Evolutionary conservation across 768 basidiomycete species (phyloP).

Genomic region (Lactifluus rugatus): DNA sequence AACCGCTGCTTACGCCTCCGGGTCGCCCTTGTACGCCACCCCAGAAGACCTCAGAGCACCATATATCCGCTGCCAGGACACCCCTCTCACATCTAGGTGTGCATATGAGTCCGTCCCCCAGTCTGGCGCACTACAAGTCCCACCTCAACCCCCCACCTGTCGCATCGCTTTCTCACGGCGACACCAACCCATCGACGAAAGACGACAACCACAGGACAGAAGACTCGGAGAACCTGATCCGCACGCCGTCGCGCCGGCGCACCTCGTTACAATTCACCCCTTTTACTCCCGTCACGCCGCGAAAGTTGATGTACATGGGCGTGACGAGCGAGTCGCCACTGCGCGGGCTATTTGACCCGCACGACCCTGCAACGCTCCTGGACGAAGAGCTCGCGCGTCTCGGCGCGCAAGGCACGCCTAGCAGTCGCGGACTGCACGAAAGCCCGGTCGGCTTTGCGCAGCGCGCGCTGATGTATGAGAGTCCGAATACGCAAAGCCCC

Average conservation of each 20-base stretch:
- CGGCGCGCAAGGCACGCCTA: conserved; percentile 18
- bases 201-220: conserved; percentile 23
- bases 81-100: conserved; percentile 60
- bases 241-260: conserved; percentile 40
- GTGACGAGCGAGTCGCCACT: conserved; percentile 33
- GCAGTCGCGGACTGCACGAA: conserved; percentile 30
- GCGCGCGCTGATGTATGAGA: conserved; percentile 57
- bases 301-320: conserved; percentile 30
- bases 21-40: conserved; percentile 33
- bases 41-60: conserved; percentile 23
- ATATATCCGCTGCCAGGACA: conserved; percentile 52
- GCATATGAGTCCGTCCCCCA: conserved; percentile 60
- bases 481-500: conserved; percentile 55
- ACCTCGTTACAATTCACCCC: conserved; percentile 17
- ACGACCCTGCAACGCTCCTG: conserved; percentile 55
- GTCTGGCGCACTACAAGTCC: conserved; percentile 59
- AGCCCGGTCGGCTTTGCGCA: conserved; percentile 61
- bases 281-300: conserved; percentile 36
- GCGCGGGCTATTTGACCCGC: conserved; percentile 54
- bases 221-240: conserved; percentile 26
- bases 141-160: conserved; percentile 54
- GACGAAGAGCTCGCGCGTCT: conserved; percentile 61
- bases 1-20: conserved; percentile 28
- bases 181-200: conserved; percentile 30
- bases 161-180: conserved; percentile 23